These are phyloP conservation scores for Trifolium fragiferum DNA, from an alignment of 306 rosid genomes.

Conservation along the genomic window DNA sequence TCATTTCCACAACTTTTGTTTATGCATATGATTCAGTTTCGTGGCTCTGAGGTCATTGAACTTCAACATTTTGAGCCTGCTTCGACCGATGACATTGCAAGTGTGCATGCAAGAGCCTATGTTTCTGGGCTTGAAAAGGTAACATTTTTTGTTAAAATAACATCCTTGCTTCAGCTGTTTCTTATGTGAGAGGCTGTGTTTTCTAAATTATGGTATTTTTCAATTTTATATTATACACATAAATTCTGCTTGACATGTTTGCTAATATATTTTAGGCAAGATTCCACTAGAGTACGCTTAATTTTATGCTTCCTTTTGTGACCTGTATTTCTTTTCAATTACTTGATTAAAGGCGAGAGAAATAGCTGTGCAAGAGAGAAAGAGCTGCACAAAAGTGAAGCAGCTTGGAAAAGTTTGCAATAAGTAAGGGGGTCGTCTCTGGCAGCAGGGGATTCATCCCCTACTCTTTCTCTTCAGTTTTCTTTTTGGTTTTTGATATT, in stretches of 20 bases:
- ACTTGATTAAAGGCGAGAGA: no score
- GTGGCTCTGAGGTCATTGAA: constrained; percentile 71
- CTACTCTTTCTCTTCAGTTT: no score
- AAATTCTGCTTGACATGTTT: constrained; percentile 23
- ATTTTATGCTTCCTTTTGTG: background rate
- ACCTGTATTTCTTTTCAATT: background rate
- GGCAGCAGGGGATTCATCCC: no score
- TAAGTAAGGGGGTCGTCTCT: no score
- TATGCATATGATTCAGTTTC: constrained; percentile 62
- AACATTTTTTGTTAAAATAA: constrained; percentile 3
- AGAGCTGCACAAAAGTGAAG: no score
- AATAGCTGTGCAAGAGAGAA: no score
- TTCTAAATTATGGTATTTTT: constrained; percentile 3
- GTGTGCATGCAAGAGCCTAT: constrained; percentile 82
- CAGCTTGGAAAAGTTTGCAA: no score
- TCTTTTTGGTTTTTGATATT: no score
- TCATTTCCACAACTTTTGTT: constrained; percentile 31
- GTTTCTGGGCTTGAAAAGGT: constrained; percentile 92
- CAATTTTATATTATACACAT: constrained; percentile 6
- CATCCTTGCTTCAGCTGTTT: constrained; percentile 3
- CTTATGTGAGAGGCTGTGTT: constrained; percentile 15
- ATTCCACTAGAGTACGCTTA: no score
- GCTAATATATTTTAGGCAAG: no score
- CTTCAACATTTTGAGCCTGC: constrained; percentile 76
- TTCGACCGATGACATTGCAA: constrained; percentile 74